Evolutionary conservation across 2,329 filamentous ascomycete species (phyloP).

Genomic region (Phialophora macrospora): DNA sequence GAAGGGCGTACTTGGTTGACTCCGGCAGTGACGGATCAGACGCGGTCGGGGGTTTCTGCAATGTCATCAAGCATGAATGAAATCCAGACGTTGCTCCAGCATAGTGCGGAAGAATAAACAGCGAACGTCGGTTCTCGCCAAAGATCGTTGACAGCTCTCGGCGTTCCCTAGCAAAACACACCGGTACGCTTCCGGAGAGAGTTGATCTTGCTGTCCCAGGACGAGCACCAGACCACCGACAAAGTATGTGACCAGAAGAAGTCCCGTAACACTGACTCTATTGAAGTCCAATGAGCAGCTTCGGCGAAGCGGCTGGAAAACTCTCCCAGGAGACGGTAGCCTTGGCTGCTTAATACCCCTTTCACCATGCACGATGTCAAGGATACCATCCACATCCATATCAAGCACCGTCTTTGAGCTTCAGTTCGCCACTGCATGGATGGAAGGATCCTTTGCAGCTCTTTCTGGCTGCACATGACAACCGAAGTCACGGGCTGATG

Average conservation of each 20-base stretch:
- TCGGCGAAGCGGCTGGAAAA: neutral
- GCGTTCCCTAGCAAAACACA: no score
- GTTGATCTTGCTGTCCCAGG: neutral
- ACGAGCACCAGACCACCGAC: neutral
- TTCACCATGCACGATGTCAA: neutral
- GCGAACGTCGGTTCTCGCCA: no score
- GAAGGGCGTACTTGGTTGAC: neutral
- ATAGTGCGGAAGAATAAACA: neutral
- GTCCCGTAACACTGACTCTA: neutral
- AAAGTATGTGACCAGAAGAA: conserved; percentile 5
- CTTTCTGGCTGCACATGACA: neutral
- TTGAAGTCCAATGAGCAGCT: neutral
- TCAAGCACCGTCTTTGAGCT: neutral
- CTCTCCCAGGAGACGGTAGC: neutral
- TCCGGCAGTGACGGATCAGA: neutral
- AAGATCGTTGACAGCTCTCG: no score
- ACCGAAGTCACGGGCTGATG: neutral
- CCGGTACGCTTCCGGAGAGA: no score
- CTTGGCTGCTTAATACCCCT: neutral
- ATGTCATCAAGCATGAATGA: neutral
- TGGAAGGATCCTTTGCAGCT: neutral
- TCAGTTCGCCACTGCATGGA: neutral
- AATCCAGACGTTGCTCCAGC: neutral
- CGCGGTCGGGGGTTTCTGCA: neutral
- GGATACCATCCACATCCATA: conserved; percentile 1